These are phyloP conservation scores for Candida lessepsii DNA, from an alignment of 805 yeast genomes.

Conservation along the genomic window DNA sequence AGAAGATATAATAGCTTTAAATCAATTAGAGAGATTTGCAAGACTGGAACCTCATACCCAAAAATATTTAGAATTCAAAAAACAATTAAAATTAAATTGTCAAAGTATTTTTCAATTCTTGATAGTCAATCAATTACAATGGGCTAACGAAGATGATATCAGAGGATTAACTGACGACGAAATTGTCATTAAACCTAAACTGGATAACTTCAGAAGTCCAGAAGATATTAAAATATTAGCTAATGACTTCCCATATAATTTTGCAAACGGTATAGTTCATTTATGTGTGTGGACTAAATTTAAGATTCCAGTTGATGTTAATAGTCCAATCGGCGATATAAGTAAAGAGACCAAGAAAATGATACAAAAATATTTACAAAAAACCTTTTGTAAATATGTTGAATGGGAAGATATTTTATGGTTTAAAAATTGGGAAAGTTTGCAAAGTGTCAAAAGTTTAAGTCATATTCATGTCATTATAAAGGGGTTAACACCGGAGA, in stretches of 20 bases:
- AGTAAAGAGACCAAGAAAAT: constrained; percentile 37
- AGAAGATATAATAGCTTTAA: constrained; percentile 34
- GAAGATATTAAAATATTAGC: constrained; percentile 45
- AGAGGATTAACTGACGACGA: constrained; percentile 20
- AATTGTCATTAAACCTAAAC: constrained; percentile 13
- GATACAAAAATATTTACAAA: constrained; percentile 46
- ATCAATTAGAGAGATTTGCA: constrained; percentile 47
- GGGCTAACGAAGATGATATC: constrained; percentile 41
- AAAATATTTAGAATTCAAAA: constrained; percentile 48
- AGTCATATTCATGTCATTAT: constrained; percentile 72
- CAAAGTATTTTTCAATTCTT: constrained; percentile 50
- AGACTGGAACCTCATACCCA: constrained; percentile 46
- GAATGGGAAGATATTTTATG: constrained; percentile 47
- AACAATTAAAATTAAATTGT: constrained; percentile 28
- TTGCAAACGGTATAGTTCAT: constrained; percentile 52
- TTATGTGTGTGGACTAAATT: constrained; percentile 68
- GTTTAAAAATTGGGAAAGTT: constrained; percentile 70
- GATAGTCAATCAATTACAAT: constrained; percentile 45
- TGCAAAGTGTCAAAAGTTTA: constrained; percentile 65
- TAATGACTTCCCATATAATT: constrained; percentile 70
- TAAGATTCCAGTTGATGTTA: constrained; percentile 50
- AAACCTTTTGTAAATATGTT: constrained; percentile 48
- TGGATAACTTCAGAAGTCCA: constrained; percentile 33
- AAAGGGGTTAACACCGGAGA: constrained; percentile 33
- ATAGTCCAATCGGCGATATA: constrained; percentile 51